Conservation (phyloP, 345 rosid species). For the Bruguiera sexangula region DNA sequence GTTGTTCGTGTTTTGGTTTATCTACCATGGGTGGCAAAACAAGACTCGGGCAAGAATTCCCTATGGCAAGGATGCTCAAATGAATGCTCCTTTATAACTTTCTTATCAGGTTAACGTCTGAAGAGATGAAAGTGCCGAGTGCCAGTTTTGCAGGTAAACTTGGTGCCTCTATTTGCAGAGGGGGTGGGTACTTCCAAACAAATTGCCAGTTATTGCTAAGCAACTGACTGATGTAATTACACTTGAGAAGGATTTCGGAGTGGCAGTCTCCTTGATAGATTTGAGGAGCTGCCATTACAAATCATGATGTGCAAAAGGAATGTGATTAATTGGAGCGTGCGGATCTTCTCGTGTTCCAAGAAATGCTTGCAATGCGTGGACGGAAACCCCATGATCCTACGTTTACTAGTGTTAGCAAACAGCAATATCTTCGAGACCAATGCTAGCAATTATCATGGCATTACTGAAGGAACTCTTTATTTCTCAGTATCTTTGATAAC, state of each 20-base stretch:
- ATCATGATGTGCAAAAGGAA: slow-evolving; percentile 27
- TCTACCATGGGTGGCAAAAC: slow-evolving; percentile 19
- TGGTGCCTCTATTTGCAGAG: slow-evolving; percentile 28
- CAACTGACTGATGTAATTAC: slow-evolving; percentile 10
- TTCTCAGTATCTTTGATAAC: too few species aligned
- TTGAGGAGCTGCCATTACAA: slow-evolving; percentile 37
- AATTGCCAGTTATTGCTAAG: slow-evolving; percentile 27
- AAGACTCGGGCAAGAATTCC: slow-evolving; percentile 25
- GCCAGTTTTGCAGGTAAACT: slow-evolving; percentile 22
- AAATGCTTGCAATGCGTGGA: too few species aligned
- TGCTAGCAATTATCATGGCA: too few species aligned
- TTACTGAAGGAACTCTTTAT: too few species aligned
- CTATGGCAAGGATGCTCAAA: slow-evolving; percentile 26
- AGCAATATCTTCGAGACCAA: too few species aligned
- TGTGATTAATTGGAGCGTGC: too few species aligned
- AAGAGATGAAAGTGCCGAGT: slow-evolving; percentile 29
- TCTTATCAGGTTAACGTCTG: slow-evolving; percentile 28
- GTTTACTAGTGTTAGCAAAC: too few species aligned
- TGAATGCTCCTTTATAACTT: slow-evolving; percentile 22
- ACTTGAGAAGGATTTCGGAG: slow-evolving; percentile 29
- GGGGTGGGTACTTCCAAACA: slow-evolving; percentile 27
- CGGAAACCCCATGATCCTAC: too few species aligned
- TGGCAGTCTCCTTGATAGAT: slow-evolving; percentile 33
- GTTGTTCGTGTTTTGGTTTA: slow-evolving; percentile 22
- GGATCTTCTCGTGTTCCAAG: too few species aligned